Conservation (phyloP, 1,139 yeast genomes). For the Saccharomycopsis hybrid region DNA sequence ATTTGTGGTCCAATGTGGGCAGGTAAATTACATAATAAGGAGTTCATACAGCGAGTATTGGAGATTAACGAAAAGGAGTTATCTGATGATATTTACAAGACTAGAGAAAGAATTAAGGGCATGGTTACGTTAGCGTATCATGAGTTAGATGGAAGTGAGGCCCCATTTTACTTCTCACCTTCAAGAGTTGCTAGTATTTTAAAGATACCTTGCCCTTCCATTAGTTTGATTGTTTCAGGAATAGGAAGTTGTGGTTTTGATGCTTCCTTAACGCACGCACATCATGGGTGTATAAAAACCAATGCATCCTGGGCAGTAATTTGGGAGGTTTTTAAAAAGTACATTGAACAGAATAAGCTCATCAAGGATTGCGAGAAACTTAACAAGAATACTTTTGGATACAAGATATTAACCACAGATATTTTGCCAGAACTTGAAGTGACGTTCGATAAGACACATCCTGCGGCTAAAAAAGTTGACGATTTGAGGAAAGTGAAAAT, state of each 20-base stretch:
- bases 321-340: constrained; percentile 65
- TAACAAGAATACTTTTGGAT: constrained; percentile 57
- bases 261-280: constrained; percentile 84
- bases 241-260: constrained; percentile 78
- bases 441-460: constrained; percentile 51
- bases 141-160: constrained; percentile 53
- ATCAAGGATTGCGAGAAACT: constrained; percentile 29
- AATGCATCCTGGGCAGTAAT: constrained; percentile 79
- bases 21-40: constrained; percentile 63
- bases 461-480: constrained; percentile 43
- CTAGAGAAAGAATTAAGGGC: constrained; percentile 80
- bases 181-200: constrained; percentile 68
- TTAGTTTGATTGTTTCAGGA: constrained; percentile 66
- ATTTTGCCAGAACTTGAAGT: constrained; percentile 30
- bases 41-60: constrained; percentile 59
- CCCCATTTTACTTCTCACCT: constrained; percentile 79
- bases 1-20: constrained; percentile 97
- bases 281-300: constrained; percentile 80
- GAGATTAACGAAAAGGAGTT: constrained; percentile 42
- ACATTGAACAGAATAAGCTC: constrained; percentile 45
- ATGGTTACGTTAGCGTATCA: constrained; percentile 79
- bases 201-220: constrained; percentile 79
- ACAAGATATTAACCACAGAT: constrained; percentile 43
- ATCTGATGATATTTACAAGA: constrained; percentile 56
- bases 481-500: constrained; percentile 67